These are phyloP conservation scores for Dictyostelium citrinum DNA, from an alignment of 78 protist genomes.

Conservation along the genomic window DNA sequence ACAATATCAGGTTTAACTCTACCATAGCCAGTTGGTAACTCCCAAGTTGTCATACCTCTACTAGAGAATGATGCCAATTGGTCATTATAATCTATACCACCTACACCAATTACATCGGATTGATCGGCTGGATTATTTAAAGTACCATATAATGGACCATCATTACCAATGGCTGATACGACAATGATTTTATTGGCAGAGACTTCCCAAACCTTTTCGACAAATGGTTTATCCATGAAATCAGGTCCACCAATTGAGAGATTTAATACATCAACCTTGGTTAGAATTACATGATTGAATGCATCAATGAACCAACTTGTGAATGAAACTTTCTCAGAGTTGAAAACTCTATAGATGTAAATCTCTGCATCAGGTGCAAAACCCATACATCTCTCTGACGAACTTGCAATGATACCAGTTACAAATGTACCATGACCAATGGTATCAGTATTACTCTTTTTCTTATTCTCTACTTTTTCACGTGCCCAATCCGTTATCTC, in stretches of 20 bases:
- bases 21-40: constrained; percentile 95
- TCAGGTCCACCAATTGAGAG: constrained; percentile 98
- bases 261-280: constrained; percentile 88
- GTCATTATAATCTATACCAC: constrained; percentile 79
- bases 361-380: constrained; percentile 93
- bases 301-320: constrained; percentile 98
- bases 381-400: constrained; percentile 84
- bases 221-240: constrained; percentile 93
- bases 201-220: constrained; percentile 95
- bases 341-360: constrained; percentile 93
- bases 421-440: constrained; percentile 97
- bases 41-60: constrained; percentile 96
- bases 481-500: constrained; percentile 89
- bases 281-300: constrained; percentile 92
- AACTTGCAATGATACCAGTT: constrained; percentile 88
- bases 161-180: constrained; percentile 96
- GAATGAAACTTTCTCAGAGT: constrained; percentile 83
- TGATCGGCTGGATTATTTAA: constrained; percentile 97
- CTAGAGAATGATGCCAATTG: constrained; percentile 76
- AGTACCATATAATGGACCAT: constrained; percentile 97
- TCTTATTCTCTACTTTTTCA: constrained; percentile 51
- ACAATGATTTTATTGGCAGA: constrained; percentile 90
- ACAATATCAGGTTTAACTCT: constrained; percentile 96
- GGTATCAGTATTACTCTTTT: constrained; percentile 40
- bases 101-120: constrained; percentile 97